Percentiles rank a stretch among this genome's conserved stretches.
Conservation (phyloP, 108 stramenopile genomes). For the Parmales sp. region DNA sequence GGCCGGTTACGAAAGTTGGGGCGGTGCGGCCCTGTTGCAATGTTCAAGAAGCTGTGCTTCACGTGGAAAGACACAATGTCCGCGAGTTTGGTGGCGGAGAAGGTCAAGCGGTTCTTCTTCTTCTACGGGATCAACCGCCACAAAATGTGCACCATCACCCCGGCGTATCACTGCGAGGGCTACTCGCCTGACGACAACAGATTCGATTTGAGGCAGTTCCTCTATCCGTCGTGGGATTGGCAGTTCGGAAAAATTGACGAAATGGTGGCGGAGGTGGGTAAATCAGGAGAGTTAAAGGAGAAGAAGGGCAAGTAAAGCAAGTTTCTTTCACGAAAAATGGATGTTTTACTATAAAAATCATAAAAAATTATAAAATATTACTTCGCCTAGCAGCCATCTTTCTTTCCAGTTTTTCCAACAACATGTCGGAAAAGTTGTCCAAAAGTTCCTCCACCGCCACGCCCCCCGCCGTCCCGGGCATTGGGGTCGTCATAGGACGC, state of each 20-base stretch:
- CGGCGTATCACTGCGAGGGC: slow-evolving; percentile 93
- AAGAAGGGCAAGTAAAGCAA: too few relatives aligned
- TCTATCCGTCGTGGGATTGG: too few relatives aligned
- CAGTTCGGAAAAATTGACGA: too few relatives aligned
- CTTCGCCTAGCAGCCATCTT: too few relatives aligned
- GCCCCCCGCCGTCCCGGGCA: not conserved
- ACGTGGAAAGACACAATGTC: slow-evolving; percentile 68
- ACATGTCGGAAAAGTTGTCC: not conserved
- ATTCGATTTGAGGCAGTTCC: too few relatives aligned
- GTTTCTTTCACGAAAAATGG: too few relatives aligned
- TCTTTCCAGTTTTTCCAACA: not conserved
- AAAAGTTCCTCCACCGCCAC: not conserved
- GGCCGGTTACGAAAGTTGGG: slow-evolving; percentile 83
- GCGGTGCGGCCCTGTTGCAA: slow-evolving; percentile 86
- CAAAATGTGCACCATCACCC: slow-evolving; percentile 96
- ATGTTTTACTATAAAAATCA: too few relatives aligned
- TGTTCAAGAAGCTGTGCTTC: slow-evolving; percentile 72
- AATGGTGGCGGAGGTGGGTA: too few relatives aligned
- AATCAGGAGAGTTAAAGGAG: too few relatives aligned
- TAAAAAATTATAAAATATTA: too few relatives aligned
- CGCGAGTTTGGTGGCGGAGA: slow-evolving; percentile 66
- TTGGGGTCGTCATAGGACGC: not conserved
- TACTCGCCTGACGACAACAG: slow-evolving; percentile 98
- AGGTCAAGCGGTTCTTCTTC: slow-evolving; percentile 87
- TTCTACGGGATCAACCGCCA: slow-evolving; percentile 93